Conservation (phyloP, 306 rosid genomes). For the Dalbergia cultrata region DNA sequence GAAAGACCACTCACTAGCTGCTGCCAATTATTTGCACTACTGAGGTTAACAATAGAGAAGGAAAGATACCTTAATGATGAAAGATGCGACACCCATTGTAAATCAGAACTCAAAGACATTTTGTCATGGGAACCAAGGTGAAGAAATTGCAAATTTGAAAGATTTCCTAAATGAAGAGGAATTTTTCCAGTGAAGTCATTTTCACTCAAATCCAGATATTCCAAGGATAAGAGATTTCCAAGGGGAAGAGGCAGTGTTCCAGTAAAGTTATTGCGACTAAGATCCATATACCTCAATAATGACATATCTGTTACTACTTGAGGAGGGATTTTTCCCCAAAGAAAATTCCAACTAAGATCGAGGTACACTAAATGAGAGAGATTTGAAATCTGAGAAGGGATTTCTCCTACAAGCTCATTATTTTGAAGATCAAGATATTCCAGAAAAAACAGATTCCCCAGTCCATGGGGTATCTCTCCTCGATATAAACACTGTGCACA, state of each 20-base stretch:
- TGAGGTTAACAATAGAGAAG: background rate
- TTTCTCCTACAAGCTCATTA: background rate
- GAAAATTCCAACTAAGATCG: background rate
- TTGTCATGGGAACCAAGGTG: background rate
- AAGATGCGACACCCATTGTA: constrained; percentile 31
- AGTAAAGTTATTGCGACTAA: background rate
- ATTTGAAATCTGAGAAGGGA: background rate
- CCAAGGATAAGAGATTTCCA: background rate
- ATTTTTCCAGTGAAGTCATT: background rate
- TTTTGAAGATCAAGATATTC: background rate
- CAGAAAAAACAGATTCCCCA: background rate
- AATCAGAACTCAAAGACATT: background rate
- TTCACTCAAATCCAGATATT: background rate
- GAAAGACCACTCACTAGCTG: background rate
- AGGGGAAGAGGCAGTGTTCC: background rate
- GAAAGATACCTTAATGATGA: background rate
- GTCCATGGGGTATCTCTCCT: background rate
- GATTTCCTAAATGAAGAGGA: background rate
- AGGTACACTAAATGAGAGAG: background rate
- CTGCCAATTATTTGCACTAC: background rate
- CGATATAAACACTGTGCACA: background rate
- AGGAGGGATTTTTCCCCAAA: background rate
- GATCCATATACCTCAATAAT: background rate
- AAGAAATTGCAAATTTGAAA: background rate
- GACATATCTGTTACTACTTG: background rate